Base-by-base conservation (phyloP, 1,139 yeast genomes). In the Blastobotrys indianensis region DNA sequence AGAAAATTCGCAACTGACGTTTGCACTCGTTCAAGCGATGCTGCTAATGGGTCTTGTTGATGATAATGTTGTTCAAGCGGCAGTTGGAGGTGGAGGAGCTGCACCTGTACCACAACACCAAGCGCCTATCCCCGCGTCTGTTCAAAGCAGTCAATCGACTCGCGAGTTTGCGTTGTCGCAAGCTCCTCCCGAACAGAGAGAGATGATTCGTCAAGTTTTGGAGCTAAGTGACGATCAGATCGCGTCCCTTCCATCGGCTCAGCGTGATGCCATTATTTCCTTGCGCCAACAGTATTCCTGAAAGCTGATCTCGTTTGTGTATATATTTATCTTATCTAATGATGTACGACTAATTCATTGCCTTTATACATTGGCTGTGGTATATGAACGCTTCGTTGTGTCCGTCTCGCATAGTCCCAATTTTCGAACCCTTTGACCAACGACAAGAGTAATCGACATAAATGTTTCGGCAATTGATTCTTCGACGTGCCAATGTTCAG, bases 21-120 rank as follows among this genome's bases (percentile, higher is more conserved):
- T 83, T 60, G 94, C 95, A 0, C 69, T 88, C 32, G 86, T 90
- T 4, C 97, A 90, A 59, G 74, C 84, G 1, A 67, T 86, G 47
- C 66, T 88, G 49, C 67, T 83, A 46, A 68, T 80, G 58, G 81
- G 80, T 31, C 64, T 77, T 7, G 73, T 80, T 8, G 76, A 73
- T 44, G 76, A 77, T n/a, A 77, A 75, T 10, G 74, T 77, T 15
- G 73, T 84, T 5, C 47, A 56, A 25, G 65, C 71, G 3, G 61
- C 70, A 35, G 50, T 56, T 33, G 43, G 39, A 30, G 12, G 41
- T 41, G 28, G 47, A 37, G 25, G 36, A 32, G 17, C 47, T 8
- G 25, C 25, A 7, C 51, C 47, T 9, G 46, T 53, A 10, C 53
- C 49, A 7, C 47, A 47, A 4, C 50, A 56, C 2, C 53, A 57